Evolutionary conservation across 2,329 filamentous ascomycete species (phyloP), one percentile per base, ranked within the genome.

Genomic region (Colletotrichum simmondsii): DNA sequence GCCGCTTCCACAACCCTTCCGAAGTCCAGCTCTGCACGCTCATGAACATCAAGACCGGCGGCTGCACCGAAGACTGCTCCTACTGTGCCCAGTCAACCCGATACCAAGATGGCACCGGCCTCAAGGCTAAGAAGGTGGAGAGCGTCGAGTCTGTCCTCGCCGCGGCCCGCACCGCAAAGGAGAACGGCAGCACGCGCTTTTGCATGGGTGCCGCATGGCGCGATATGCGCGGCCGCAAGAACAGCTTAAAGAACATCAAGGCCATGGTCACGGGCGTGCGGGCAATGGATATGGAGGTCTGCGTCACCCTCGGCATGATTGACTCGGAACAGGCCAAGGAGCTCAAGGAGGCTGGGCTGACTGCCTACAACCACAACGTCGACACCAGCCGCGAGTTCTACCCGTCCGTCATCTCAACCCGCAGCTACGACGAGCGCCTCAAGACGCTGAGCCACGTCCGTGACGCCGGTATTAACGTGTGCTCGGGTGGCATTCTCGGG

Each of bases 11-110:
- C 84, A 90, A 94, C 79, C 94, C 95, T 7, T 88, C 92, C 59
- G 92, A 94, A 32, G 94, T 98, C 75, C 95, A 98, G 83, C 93
- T 97, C 83, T 98, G 95, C 86, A 98, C 95, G 0, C 87, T 98
- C 71, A 97, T 97, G 94, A 97, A 97, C 87, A 98, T 98, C 87
- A 98, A 98, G 82, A 97, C 94, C 10, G 95, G 95, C 67, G 95
- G 95, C 60, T 98, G 95, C 84, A 95, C 91, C 77, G 95, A 97
- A 82, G 95, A 98, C 83, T 98, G 95, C 85, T 94, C 93, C 28
- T 98, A 98, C 89, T 97, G 95, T 82, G 94, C 95, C 2, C 95
- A 97, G 83, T 95, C 95, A 5, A 95, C 94, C 6, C 92, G 94
- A 30, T 93, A 97, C 88, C 84, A 89, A 71, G 87, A 94, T 49